phyloP scores from a whole-genome alignment of 2,329 filamentous ascomycete species.

The Alternaria triticina region DNA sequence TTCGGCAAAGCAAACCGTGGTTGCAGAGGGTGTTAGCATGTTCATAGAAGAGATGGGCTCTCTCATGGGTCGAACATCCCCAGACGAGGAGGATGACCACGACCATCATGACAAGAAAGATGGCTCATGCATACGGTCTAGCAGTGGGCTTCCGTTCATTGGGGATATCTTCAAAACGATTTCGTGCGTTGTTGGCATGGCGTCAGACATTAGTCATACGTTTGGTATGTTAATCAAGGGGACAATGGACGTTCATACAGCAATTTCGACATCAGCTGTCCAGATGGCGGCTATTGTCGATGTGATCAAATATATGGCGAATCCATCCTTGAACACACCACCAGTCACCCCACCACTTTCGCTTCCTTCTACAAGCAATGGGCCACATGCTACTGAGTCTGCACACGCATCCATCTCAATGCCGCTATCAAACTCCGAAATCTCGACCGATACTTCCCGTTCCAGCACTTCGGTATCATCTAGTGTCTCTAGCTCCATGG shows the following conservation, averaged over 20 bases:
- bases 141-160: not conserved
- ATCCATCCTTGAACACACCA: not conserved
- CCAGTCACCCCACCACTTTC: not conserved
- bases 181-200: not conserved
- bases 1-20: not conserved
- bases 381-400: not conserved
- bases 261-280: not conserved
- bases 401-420: not conserved
- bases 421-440: not conserved
- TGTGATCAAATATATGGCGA: not conserved
- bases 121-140: not conserved
- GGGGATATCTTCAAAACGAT: not conserved
- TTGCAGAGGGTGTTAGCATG: not conserved
- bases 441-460: not conserved
- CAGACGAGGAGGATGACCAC: not conserved
- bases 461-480: not conserved
- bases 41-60: not conserved
- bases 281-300: not conserved
- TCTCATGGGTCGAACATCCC: not conserved
- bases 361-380: not conserved
- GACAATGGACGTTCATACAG: not conserved
- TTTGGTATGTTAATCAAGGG: not conserved
- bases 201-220: not conserved
- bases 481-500: not conserved
- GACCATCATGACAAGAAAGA: not conserved